A percentile compares a stretch with the other conserved stretches of the same genome.
Evolutionary conservation across 345 rosid species (phyloP).

Genomic region (Eucalyptus virginea): DNA sequence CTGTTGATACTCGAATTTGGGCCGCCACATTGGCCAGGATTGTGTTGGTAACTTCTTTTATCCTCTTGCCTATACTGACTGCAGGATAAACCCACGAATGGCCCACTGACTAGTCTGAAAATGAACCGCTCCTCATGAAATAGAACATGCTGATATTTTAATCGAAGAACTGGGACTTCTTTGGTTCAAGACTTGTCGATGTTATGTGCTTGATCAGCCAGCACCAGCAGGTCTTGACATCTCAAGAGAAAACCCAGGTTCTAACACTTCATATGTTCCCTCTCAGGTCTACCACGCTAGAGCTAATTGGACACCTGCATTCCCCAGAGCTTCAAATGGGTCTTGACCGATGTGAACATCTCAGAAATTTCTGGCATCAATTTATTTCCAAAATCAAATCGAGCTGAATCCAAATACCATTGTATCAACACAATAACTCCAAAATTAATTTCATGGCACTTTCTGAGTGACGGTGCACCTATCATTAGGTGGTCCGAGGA

Average conservation of each 20-base stretch:
- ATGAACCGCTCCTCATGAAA: background rate
- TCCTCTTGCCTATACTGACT: background rate
- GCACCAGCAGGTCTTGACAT: background rate
- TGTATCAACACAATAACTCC: background rate
- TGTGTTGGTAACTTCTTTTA: background rate
- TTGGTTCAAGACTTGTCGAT: background rate
- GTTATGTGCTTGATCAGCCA: background rate
- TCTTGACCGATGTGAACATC: background rate
- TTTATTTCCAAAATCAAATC: background rate
- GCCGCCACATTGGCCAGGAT: background rate
- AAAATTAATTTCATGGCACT: background rate
- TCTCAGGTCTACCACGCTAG: background rate
- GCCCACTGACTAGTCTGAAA: background rate
- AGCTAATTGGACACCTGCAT: background rate
- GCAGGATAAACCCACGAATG: background rate
- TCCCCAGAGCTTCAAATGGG: background rate
- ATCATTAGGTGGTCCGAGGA: background rate
- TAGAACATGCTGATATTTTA: background rate
- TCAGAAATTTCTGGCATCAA: background rate
- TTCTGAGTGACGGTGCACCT: background rate
- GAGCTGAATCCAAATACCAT: background rate
- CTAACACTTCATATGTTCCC: background rate
- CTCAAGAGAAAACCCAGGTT: background rate
- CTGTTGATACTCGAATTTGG: background rate
- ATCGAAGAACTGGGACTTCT: background rate